Conservation (phyloP, 768 basidiomycete genomes). For the Hericium rajendrae region DNA sequence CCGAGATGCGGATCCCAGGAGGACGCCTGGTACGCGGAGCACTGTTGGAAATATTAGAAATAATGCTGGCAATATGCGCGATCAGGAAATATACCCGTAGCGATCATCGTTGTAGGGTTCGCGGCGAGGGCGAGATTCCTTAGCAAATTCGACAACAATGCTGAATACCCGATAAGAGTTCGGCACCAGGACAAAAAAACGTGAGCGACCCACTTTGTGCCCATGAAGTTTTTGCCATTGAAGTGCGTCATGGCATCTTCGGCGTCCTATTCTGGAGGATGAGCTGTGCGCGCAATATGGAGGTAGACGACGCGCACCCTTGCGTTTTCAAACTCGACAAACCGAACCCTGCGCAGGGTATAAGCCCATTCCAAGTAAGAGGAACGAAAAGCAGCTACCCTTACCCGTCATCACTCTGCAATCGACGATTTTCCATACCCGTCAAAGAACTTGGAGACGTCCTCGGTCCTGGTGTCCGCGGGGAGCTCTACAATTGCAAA, state of each 20-base stretch:
- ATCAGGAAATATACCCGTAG: slow-evolving; percentile 25
- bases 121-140: slow-evolving; percentile 80
- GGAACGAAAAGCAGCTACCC: slow-evolving; percentile 15
- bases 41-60: slow-evolving; percentile 5
- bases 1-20: slow-evolving; percentile 73
- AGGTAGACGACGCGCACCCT: slow-evolving; percentile 36
- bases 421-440: slow-evolving; percentile 83
- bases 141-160: slow-evolving; percentile 93
- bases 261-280: slow-evolving; percentile 56
- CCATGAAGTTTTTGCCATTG: slow-evolving; percentile 86
- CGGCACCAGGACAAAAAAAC: neutral
- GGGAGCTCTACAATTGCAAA: slow-evolving; percentile 52
- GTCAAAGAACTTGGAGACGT: slow-evolving; percentile 83
- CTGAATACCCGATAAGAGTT: slow-evolving; percentile 30
- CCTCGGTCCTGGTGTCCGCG: slow-evolving; percentile 71
- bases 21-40: slow-evolving; percentile 63
- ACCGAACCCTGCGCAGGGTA: slow-evolving; percentile 60
- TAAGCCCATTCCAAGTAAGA: neutral
- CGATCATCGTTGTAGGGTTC: slow-evolving; percentile 53
- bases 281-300: neutral
- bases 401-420: slow-evolving; percentile 91
- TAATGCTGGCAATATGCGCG: neutral
- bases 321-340: slow-evolving; percentile 88
- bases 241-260: slow-evolving; percentile 86
- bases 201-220: slow-evolving; percentile 50